Evolutionary conservation across 495 filamentous ascomycete genomes (phyloP), one percentile per base, ranked within the genome.

Genomic region (Trichodelitschia bisporula): DNA sequence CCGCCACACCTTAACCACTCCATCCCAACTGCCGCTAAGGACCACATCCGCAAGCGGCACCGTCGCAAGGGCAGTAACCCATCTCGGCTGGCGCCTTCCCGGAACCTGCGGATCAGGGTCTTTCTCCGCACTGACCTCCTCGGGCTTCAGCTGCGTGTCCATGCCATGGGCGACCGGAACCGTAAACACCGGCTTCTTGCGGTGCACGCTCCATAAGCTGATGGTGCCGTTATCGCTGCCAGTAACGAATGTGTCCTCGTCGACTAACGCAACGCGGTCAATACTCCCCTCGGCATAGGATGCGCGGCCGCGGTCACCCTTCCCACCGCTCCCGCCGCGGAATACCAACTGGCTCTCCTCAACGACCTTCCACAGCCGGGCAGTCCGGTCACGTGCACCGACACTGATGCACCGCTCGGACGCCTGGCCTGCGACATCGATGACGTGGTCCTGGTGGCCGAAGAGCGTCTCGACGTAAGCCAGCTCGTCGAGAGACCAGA

Each of bases 341-440:
- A 95, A 97, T 1, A 95, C 83, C 3, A 95, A 61, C 45, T 95
- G 89, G 1, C 71, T 75, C 45, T 97, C 86, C 34, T 97, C 86
- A 16, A 80, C 69, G 2, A 95, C 82, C 49, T 95, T 97, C 86
- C 86, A 97, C 36, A 92, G 50, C 18, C 86, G 61, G n/a, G 82
- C 83, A 0, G 86, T 91, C 15, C 84, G 71, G 46, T 97, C 86
- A 29, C 84, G 61, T 18, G 74, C 74, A 35, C 86, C 86, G 13
- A 90, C 86, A 37, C 69, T 78, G 31, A 95, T 59, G 47, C 86
- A 93, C 19, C 78, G 69, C 50, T 97, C 86, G 8, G 36, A 39
- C 9, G 66, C 69, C 40, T 90, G 61, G 2, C 35, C 38, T 4
- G 82, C 77, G 31, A 97, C 61, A 40, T 76, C 73, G 21, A 82